phyloP scores from a whole-genome alignment of 176 grass and related monocot species.

The Zizania latifolia region DNA sequence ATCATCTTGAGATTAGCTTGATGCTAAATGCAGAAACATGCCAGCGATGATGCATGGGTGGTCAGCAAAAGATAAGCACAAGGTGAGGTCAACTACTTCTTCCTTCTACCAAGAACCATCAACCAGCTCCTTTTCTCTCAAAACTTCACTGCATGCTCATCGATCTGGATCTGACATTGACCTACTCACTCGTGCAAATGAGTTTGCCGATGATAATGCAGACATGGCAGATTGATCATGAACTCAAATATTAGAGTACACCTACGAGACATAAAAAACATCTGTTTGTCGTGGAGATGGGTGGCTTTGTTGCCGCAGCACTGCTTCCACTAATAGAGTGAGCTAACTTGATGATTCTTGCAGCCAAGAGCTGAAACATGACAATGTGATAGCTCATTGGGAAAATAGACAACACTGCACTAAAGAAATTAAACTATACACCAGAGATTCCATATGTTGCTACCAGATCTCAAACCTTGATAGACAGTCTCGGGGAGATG shows the following conservation, averaged over 20 bases:
- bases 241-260: not conserved
- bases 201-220: not conserved
- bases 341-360: constrained; percentile 15
- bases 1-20: not conserved
- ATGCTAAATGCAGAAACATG: not conserved
- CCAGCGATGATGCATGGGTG: not conserved
- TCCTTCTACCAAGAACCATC: not conserved
- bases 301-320: not conserved
- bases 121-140: not conserved
- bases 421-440: not conserved
- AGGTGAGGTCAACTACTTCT: not conserved
- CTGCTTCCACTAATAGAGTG: not conserved
- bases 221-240: not conserved
- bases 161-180: not conserved
- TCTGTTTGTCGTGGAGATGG: constrained; percentile 7
- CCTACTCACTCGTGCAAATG: not conserved
- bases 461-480: not conserved
- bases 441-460: not conserved
- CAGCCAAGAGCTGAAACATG: constrained; percentile 2
- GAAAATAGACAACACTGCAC: not conserved
- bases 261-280: not conserved
- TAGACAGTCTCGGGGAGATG: constrained; percentile 16
- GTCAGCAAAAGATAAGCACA: not conserved
- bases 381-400: constrained; percentile 1
- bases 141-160: not conserved